phyloP scores from a whole-genome alignment of 768 basidiomycete genomes.

The Vishniacozyma victoriae region DNA sequence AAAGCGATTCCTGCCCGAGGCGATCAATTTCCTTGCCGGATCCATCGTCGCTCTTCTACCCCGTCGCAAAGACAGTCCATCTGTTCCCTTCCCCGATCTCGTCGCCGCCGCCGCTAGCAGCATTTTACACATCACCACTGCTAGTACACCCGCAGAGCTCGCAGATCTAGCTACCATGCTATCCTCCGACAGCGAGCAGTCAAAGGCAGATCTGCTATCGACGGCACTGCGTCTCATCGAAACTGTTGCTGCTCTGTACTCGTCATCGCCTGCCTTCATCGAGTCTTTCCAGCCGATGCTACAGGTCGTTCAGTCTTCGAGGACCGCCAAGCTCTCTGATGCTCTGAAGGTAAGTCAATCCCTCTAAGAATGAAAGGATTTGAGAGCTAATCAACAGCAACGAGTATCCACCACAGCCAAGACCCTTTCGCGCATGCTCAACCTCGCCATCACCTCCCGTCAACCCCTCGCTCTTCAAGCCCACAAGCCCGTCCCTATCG shows the following conservation, averaged over 20 bases:
- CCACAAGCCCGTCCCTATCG: constrained; percentile 94
- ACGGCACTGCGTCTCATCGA: constrained; percentile 63
- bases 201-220: constrained; percentile 66
- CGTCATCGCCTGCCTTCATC: constrained; percentile 62
- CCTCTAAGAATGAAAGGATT: not conserved
- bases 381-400: constrained; percentile 47
- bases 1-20: constrained; percentile 83
- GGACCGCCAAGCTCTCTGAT: constrained; percentile 51
- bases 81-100: constrained; percentile 22
- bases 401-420: constrained; percentile 53
- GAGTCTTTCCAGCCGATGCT: constrained; percentile 72
- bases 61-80: constrained; percentile 18
- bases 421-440: constrained; percentile 59
- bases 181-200: constrained; percentile 50
- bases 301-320: constrained; percentile 56
- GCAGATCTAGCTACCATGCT: constrained; percentile 47
- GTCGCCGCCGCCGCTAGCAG: constrained; percentile 12
- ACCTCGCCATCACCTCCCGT: constrained; percentile 66
- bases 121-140: not conserved
- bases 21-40: constrained; percentile 71
- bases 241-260: constrained; percentile 72
- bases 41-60: constrained; percentile 69
- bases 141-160: constrained; percentile 10
- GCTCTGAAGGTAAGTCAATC: constrained; percentile 55
- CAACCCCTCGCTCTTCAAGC: constrained; percentile 75